Conservation (phyloP, 345 rosid genomes). For the Litchi chinensis region DNA sequence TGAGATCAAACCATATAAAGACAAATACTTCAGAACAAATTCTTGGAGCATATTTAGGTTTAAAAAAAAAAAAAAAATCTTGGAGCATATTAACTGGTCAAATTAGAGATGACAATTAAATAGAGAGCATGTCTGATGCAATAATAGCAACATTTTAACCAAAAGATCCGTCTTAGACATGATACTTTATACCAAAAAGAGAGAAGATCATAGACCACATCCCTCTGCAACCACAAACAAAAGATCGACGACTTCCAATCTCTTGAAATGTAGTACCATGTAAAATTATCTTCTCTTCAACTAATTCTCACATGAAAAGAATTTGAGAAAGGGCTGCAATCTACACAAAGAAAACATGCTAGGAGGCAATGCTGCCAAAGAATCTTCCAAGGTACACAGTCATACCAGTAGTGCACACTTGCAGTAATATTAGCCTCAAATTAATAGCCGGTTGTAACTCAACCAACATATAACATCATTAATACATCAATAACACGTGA, state of each 20-base stretch:
- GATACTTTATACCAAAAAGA: background rate
- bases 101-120: background rate
- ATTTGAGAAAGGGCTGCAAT: background rate
- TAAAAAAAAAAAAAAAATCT: too few species aligned
- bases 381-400: background rate
- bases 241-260: background rate
- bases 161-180: background rate
- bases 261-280: too few species aligned
- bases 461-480: background rate
- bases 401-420: background rate
- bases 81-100: background rate
- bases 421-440: background rate
- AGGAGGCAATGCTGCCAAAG: background rate
- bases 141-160: background rate
- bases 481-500: background rate
- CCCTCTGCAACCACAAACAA: background rate
- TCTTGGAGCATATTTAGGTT: constrained; percentile 8
- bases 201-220: background rate
- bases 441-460: background rate
- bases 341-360: background rate
- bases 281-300: background rate
- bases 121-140: background rate
- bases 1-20: background rate
- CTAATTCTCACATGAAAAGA: background rate
- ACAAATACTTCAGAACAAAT: background rate